A percentile compares a stretch with the other conserved stretches of the same genome.
These are phyloP conservation scores for Penicillium cosmopolitanum DNA, from an alignment of 495 filamentous ascomycete species.

Conservation along the genomic window DNA sequence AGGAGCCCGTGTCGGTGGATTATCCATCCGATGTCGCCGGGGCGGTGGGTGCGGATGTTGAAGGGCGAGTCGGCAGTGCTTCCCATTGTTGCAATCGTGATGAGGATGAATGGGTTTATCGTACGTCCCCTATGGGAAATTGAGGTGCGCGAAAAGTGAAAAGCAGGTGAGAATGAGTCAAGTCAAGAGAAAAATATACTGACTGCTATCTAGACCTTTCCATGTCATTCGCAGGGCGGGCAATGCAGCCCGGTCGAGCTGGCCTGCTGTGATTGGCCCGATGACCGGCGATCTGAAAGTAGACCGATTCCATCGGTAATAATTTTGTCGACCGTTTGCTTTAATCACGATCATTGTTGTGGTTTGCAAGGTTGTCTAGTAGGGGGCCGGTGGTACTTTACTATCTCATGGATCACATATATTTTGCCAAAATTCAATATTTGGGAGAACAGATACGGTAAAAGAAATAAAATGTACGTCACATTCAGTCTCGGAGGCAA, in stretches of 20 bases:
- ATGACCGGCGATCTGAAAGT: slow-evolving; percentile 1
- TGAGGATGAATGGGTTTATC: background rate
- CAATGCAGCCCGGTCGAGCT: background rate
- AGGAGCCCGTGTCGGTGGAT: slow-evolving; percentile 29
- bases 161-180: too few species aligned
- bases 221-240: slow-evolving; percentile 1
- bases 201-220: background rate
- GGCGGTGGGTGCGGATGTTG: slow-evolving; percentile 24
- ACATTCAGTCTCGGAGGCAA: background rate
- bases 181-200: background rate
- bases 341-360: too few species aligned
- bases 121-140: background rate
- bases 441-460: too few species aligned
- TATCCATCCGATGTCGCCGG: slow-evolving; percentile 36
- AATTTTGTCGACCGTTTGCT: background rate
- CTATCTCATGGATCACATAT: background rate
- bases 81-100: slow-evolving; percentile 9
- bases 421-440: background rate
- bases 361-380: too few species aligned
- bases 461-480: background rate
- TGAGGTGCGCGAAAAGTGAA: background rate
- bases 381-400: too few species aligned
- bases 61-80: slow-evolving; percentile 7
- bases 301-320: background rate
- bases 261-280: background rate